phyloP scores from a whole-genome alignment of 2,329 filamentous ascomycete species.

The Penicillium sp. region DNA sequence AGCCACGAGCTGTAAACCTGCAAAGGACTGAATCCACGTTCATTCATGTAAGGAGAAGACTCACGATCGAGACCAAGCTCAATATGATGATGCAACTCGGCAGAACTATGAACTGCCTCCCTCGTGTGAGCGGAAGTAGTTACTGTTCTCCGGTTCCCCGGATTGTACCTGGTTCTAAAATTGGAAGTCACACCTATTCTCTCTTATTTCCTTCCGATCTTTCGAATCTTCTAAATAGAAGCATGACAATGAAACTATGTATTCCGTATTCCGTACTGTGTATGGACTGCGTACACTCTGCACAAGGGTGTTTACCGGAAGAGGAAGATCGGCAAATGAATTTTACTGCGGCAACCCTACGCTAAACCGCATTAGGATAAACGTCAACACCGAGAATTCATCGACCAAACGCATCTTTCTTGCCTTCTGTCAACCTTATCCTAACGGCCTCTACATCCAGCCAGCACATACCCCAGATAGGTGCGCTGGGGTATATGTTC shows the following conservation, averaged over 20 bases:
- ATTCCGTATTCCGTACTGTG: too few relatives aligned
- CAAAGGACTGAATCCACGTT: neutral
- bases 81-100: neutral
- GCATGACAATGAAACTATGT: neutral
- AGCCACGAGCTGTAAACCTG: neutral
- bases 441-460: neutral
- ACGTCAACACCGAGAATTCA: slow-evolving; percentile 24
- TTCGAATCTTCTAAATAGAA: neutral
- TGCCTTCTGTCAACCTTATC: neutral
- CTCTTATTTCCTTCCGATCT: too few relatives aligned
- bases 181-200: neutral
- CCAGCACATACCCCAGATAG: neutral
- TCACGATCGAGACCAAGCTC: neutral
- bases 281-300: too few relatives aligned
- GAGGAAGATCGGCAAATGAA: neutral
- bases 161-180: neutral
- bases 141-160: neutral
- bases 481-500: neutral
- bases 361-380: slow-evolving; percentile 27
- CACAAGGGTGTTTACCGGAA: too few relatives aligned
- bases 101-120: neutral
- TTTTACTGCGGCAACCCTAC: slow-evolving; percentile 26
- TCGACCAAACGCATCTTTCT: neutral
- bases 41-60: neutral
- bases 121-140: neutral